Base-by-base conservation (phyloP, 1,284 basidiomycete genomes). In the Rhodotorula sp. region DNA sequence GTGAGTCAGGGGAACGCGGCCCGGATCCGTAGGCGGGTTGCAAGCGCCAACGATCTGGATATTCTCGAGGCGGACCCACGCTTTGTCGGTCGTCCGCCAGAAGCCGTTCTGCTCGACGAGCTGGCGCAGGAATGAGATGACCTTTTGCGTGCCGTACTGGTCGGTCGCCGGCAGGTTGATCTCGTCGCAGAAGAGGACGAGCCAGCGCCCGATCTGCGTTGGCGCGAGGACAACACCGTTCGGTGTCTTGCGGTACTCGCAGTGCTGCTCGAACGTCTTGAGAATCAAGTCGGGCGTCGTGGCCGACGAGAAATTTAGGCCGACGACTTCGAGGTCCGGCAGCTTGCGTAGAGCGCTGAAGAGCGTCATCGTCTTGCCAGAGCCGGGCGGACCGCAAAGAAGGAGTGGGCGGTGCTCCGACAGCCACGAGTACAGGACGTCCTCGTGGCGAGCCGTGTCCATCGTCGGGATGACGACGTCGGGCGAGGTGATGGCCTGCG, bases 331-430 rank as follows among this genome's bases (percentile, higher is more conserved):
- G 89, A 99, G 94, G 80, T 99, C 94, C 6, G 94, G 94, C 55
- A 99, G 85, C 81, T 99, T 99, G 66, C 96, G 89, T 46, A 99
- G 86, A 8, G 97, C 96, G 75, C 93, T 96, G 83, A 99, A 98
- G n/a, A 99, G 84, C 0, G 97, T 99, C 96, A 99, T 99, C 8
- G 96, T 99, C 84, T 99, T 99, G 51, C 96, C 96, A 32, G 95
- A 98, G 78, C 96, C 96, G 11, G 96, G 96, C 77, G 96, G 96
- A 58, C 96, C 96, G 80, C 96, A 99, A 30, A 99, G 86, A 88
- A 99, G 92, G 66, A 99, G 85, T 9, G 96, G 97, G 80, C 98
- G 98, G 83, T 99, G 95, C 80, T 99, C 97, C 0, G 94, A 94
- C 4, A 99, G 84, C 94, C 95, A 99, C 0, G 94, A 96, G 81